These are phyloP conservation scores for Amylostereum chailletii DNA, from an alignment of 1,284 basidiomycete genomes.

Conservation along the genomic window DNA sequence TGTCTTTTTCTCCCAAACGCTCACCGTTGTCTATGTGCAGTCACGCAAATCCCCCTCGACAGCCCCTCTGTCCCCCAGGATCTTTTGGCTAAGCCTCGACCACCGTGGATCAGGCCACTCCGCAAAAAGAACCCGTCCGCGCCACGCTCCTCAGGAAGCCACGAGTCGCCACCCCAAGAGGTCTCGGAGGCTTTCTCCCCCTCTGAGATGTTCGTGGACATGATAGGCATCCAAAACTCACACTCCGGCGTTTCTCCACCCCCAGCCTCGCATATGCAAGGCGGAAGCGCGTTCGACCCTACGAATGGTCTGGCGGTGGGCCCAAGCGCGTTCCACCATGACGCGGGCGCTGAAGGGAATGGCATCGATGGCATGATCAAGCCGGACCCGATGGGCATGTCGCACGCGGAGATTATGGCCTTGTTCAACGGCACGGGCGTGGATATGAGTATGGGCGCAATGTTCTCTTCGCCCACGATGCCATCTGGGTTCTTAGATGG, in stretches of 20 bases:
- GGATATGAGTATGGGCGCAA: slow-evolving; percentile 16
- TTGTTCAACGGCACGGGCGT: slow-evolving; percentile 25
- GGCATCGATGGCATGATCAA: slow-evolving; percentile 12
- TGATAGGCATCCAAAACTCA: slow-evolving; percentile 7
- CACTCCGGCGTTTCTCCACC: slow-evolving; percentile 1
- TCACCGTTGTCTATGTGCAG: slow-evolving; percentile 28
- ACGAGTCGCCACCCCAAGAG: slow-evolving; percentile 45
- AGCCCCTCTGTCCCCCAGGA: slow-evolving; percentile 39
- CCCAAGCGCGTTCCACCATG: not conserved
- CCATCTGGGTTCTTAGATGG: too few species aligned
- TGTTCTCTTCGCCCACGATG: too few species aligned
- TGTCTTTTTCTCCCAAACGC: not conserved
- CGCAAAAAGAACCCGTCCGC: slow-evolving; percentile 59
- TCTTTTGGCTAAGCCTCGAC: slow-evolving; percentile 45
- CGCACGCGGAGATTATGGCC: slow-evolving; percentile 25
- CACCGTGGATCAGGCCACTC: slow-evolving; percentile 82
- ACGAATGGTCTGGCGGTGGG: not conserved
- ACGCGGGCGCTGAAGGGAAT: not conserved
- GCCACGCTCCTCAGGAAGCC: slow-evolving; percentile 29
- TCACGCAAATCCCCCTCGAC: slow-evolving; percentile 83
- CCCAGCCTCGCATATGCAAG: not conserved
- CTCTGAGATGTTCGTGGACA: slow-evolving; percentile 40
- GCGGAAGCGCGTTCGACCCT: not conserved
- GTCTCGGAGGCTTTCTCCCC: slow-evolving; percentile 59
- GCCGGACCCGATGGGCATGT: slow-evolving; percentile 18